A percentile compares a stretch with the other conserved stretches of the same genome.
Evolutionary conservation across 208 protist species (phyloP).

Genomic region (Strigomonas oncopelti): DNA sequence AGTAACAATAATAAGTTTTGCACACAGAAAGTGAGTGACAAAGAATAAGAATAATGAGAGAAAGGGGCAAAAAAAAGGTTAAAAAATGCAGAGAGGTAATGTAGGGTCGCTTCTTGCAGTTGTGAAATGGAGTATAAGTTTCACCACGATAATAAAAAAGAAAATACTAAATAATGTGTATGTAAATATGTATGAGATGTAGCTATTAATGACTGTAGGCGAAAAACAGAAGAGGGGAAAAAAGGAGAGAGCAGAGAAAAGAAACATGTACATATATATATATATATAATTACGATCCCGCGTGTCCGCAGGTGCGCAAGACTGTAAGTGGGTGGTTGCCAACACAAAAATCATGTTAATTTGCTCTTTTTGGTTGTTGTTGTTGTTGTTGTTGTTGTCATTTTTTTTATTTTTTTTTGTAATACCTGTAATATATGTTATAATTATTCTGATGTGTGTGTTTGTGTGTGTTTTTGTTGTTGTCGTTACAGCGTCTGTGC

Average conservation of each 20-base stretch:
- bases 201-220: neutral
- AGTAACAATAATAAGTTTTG: neutral
- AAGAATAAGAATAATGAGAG: neutral
- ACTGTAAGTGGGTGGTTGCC: neutral
- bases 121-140: too few species aligned
- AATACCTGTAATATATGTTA: neutral
- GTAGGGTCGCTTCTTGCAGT: too few species aligned
- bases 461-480: neutral
- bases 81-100: too few species aligned
- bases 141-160: neutral
- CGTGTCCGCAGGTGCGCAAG: neutral
- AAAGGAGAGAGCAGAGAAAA: neutral
- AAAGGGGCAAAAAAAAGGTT: neutral
- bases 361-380: neutral
- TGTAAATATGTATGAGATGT: too few species aligned
- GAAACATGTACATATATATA: neutral
- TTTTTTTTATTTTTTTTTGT: neutral
- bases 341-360: neutral
- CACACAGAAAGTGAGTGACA: neutral
- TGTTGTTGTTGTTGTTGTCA: neutral
- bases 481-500: neutral
- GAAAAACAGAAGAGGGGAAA: neutral
- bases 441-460: neutral
- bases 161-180: neutral
- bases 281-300: neutral